Evolutionary conservation across 2,329 filamentous ascomycete genomes (phyloP).

Genomic region (Elsinoe fawcettii): DNA sequence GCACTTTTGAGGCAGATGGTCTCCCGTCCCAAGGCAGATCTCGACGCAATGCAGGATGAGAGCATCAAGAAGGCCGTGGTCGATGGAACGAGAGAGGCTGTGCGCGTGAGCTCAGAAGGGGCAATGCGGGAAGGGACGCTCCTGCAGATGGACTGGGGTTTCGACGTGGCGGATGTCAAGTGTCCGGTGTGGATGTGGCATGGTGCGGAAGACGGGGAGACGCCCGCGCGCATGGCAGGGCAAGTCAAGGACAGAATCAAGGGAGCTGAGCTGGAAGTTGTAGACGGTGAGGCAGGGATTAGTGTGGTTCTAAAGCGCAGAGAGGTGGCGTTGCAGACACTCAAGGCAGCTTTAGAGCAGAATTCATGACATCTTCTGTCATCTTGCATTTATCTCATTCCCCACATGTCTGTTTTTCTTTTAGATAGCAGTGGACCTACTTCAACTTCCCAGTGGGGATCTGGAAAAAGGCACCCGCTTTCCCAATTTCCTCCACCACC

Average conservation of each 20-base stretch:
- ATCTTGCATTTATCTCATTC: not conserved
- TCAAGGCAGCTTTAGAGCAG: not conserved
- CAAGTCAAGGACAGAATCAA: not conserved
- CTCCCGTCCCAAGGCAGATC: not conserved
- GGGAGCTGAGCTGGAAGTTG: not conserved
- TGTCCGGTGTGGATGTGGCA: not conserved
- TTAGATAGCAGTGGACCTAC: no score
- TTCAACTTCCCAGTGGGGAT: constrained; percentile 57
- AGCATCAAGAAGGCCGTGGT: not conserved
- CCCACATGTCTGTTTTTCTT: not conserved
- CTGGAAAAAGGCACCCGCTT: constrained; percentile 58
- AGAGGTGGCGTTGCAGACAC: not conserved
- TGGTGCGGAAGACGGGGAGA: not conserved
- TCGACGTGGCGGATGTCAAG: not conserved
- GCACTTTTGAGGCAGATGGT: not conserved
- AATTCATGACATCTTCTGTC: not conserved
- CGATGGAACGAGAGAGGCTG: not conserved
- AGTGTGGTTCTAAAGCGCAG: not conserved
- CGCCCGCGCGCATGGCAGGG: not conserved
- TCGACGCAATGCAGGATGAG: not conserved
- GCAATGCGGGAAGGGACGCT: constrained; percentile 1
- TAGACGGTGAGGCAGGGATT: not conserved
- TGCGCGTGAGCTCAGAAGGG: not conserved
- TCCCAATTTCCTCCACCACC: constrained; percentile 38
- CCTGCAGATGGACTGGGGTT: constrained; percentile 2